A percentile compares a stretch with the other conserved stretches of the same genome.
Conservation (phyloP, 2,329 filamentous ascomycete genomes). For the Metarhizium humberi region DNA sequence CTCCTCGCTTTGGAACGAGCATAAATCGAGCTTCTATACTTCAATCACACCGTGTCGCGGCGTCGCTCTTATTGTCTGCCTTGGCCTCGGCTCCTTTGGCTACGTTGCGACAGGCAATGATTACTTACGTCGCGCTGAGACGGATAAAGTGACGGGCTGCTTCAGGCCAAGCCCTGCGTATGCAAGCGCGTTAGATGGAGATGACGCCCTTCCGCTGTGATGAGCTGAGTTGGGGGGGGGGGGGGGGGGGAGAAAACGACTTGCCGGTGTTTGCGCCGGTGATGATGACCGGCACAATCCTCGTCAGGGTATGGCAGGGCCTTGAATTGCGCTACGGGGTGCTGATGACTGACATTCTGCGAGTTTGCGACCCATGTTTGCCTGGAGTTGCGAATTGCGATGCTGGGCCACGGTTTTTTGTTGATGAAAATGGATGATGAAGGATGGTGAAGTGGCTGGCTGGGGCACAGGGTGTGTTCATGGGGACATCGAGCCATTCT, state of each 20-base stretch:
- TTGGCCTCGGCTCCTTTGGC: conserved; percentile 32
- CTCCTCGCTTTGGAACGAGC: conserved; percentile 22
- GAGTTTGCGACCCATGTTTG: too few species aligned
- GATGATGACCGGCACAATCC: conserved; percentile 27
- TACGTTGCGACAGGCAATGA: conserved; percentile 30
- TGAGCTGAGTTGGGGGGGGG: too few species aligned
- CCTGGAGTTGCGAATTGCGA: too few species aligned
- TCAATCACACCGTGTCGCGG: conserved; percentile 19
- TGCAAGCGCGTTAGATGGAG: not conserved
- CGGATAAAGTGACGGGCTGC: conserved; percentile 29
- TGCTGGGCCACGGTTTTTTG: too few species aligned
- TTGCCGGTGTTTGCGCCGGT: conserved; percentile 31
- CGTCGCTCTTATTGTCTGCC: conserved; percentile 23
- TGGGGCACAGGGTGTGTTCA: too few species aligned
- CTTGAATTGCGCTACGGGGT: conserved; percentile 11
- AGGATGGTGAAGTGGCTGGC: too few species aligned
- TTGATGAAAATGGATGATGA: too few species aligned
- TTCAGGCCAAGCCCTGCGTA: conserved; percentile 27
- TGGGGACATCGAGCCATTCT: too few species aligned
- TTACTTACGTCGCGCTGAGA: conserved; percentile 26
- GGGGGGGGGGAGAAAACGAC: not conserved
- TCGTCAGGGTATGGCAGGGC: conserved; percentile 20
- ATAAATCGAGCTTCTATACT: conserved; percentile 36
- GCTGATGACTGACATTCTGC: too few species aligned
- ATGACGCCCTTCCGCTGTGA: too few species aligned